Base-by-base conservation (phyloP, 1,284 basidiomycete genomes). In the Dichomitus squalens region DNA sequence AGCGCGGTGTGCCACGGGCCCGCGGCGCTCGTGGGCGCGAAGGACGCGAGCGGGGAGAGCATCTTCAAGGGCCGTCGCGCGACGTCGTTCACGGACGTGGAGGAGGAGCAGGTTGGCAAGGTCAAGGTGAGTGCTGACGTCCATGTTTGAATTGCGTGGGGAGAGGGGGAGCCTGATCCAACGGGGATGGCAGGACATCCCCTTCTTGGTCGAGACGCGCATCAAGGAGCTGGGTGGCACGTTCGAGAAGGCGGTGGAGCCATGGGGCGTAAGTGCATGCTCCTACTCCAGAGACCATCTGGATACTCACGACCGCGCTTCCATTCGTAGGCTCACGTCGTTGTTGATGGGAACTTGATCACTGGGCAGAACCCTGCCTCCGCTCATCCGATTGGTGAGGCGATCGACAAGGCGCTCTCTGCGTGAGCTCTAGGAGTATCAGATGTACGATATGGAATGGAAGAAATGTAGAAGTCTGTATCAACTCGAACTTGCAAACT, bases 281-380 rank as follows among this genome's bases (percentile, higher is more conserved):
- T 46, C 23, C 7, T 23, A 23, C 20, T 11, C 11, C 7, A 12
- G 20, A 23, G 7, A 16, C 11, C 12, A 21, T 21, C 11, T 31
- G 9, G 27, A 33, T 1, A 44, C 49, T 43, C 7, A 56, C 49
- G 29, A 18, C 29, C 7, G 7, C 8, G 7, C 21, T 33, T 27
- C n/a, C 29, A 12, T 20, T 11, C 18, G 20, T 55, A 75, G 73
- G 68, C 71, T 8, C 76, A 80, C 64, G 80, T 87, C 34, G 69
- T 79, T 23, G 75, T 78, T 35, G 73, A 78, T 49, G 78, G 78
- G 12, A 75, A 77, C 31, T 69, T 84, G 46, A 73, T 76, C 61
- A 88, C 87, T 33, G 90, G 90, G n/a, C 88, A 88, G 68, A 91
- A 92, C 73, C 88, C 89, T 2, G 83, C 82, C 5, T 86, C 83